Evolutionary conservation across 768 basidiomycete genomes (phyloP).

Genomic region (Termitomyces sp.): DNA sequence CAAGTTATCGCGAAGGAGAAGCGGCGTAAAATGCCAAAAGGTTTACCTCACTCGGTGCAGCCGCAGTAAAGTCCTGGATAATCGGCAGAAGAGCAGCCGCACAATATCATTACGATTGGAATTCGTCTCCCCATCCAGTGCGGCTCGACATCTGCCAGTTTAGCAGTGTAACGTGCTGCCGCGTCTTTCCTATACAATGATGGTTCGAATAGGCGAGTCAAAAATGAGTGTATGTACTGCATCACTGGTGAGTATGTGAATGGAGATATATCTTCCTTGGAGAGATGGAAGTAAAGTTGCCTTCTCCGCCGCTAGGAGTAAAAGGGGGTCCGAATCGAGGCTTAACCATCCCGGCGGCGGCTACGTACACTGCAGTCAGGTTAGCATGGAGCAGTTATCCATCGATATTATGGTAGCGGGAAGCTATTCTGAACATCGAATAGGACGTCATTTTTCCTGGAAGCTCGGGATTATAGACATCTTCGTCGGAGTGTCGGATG

Average conservation of each 20-base stretch:
- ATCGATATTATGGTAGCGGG: background rate
- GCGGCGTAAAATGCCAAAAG: background rate
- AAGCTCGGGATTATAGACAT: background rate
- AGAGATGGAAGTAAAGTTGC: background rate
- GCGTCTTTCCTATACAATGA: background rate
- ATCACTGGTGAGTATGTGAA: background rate
- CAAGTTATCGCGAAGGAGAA: background rate
- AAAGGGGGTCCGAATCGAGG: background rate
- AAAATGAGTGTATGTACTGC: background rate
- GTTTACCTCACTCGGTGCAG: background rate
- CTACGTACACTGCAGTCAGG: background rate
- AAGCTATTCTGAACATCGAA: background rate
- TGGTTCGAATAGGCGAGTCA: background rate
- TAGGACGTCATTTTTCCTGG: background rate
- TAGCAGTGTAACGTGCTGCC: background rate
- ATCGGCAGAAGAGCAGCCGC: background rate
- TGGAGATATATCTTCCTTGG: background rate
- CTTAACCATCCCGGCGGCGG: background rate
- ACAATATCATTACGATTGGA: background rate
- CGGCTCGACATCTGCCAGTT: background rate
- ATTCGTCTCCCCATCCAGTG: background rate
- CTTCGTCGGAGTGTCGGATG: background rate
- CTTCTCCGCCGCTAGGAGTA: slow-evolving; percentile 1
- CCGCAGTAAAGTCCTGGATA: background rate
- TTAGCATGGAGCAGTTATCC: background rate